Base-by-base conservation (phyloP, 345 rosid genomes). In the Camelina hispida region DNA sequence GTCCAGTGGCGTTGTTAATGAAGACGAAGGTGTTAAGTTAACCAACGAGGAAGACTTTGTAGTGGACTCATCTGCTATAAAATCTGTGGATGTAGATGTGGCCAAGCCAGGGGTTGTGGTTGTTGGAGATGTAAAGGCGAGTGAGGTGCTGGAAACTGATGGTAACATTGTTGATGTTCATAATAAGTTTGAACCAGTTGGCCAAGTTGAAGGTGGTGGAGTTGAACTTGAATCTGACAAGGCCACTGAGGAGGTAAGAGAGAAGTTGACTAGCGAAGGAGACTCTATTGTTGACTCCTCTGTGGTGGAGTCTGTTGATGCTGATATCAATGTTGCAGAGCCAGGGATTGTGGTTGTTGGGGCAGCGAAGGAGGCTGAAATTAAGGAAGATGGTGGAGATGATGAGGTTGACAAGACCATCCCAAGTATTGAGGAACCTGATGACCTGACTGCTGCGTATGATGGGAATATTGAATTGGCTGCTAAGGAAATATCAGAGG, bases 171-270 rank as follows among this genome's bases (percentile, higher is more conserved):
- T 60, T 74, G 61, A 72, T 71, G 70, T 85, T 73, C 83, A 75
- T 57, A 85, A 83, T 81, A 84, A 78, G 57, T 83, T 84, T 79
- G 82, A 83, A 62, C 80, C 69, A 25, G 53, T 80, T 55, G 69
- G 60, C 62, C 68, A 60, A 52, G 74, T 50, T 48, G 78, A 66
- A 66, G 34, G 22, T 22, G 60, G 20, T 62, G 69, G n/a, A 62
- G 70, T 16, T 62, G 75, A 62, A 53, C 52, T 22, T 35, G 70
- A 44, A 54, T 69, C 80, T 66, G 75, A 42, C 18, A 34, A 80
- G 66, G 30, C 59, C 42, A 70, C 59, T 35, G 84, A 69, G 62
- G 76, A 57, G 38, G 86, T 64, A 70, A 85, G 53, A 46, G 65
- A 52, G 72, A 83, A 81, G 42, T 70, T 79, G 69, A 72, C 59